A percentile compares a stretch with the other conserved stretches of the same genome.
phyloP scores from a whole-genome alignment of 179 eudicot genomes.

The Beta macrorhiza region DNA sequence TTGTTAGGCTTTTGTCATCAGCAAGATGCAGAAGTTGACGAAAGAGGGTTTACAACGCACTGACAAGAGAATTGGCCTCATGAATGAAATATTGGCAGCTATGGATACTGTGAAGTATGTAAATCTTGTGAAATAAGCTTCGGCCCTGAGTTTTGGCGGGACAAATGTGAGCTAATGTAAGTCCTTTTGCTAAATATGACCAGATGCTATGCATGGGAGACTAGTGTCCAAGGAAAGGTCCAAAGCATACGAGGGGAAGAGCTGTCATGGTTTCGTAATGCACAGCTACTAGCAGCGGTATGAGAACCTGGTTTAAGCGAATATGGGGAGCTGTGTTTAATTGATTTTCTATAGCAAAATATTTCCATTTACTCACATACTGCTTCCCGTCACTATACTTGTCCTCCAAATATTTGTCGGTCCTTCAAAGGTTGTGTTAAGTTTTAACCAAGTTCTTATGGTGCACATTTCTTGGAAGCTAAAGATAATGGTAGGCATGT shows the following conservation, averaged over 20 bases:
- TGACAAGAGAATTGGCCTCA: constrained; percentile 86
- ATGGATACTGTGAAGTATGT: constrained; percentile 94
- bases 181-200: neutral
- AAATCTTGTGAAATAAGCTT: neutral
- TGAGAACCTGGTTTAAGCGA: constrained; percentile 12
- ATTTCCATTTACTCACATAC: neutral
- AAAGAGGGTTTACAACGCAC: constrained; percentile 41
- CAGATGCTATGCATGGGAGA: constrained; percentile 95
- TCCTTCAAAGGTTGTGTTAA: neutral
- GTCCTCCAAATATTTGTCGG: neutral
- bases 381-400: neutral
- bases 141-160: neutral
- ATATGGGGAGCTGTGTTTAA: neutral
- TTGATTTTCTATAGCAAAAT: too few relatives aligned
- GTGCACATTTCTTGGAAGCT: too few relatives aligned
- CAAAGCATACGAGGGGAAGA: constrained; percentile 72
- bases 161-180: constrained; percentile 20
- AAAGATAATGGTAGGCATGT: too few relatives aligned
- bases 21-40: constrained; percentile 40
- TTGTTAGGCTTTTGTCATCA: constrained; percentile 30
- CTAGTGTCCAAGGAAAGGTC: constrained; percentile 78
- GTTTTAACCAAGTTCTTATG: too few relatives aligned
- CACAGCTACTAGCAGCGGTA: constrained; percentile 86
- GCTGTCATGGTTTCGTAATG: constrained; percentile 71
- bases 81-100: constrained; percentile 90